phyloP scores from a whole-genome alignment of 2,329 filamentous ascomycete genomes.

The Xylaria digitata region DNA sequence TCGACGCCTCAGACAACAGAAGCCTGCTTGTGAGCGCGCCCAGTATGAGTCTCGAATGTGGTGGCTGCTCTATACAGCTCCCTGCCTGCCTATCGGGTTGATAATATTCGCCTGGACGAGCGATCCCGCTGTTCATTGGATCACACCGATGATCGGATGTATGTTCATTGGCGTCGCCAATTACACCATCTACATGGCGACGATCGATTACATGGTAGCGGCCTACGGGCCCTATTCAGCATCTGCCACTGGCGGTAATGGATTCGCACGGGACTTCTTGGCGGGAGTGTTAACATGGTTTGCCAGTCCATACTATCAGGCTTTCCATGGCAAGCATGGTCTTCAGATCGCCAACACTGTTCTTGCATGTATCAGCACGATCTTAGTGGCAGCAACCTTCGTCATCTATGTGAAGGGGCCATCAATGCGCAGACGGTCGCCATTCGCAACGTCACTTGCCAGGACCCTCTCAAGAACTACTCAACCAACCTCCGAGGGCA shows the following conservation, averaged over 20 bases:
- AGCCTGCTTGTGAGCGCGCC: conserved; percentile 62
- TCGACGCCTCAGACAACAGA: conserved; percentile 56
- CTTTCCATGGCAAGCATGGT: conserved; percentile 55
- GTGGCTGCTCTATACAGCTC: conserved; percentile 69
- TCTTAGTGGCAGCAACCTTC: conserved; percentile 65
- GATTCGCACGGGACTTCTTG: conserved; percentile 72
- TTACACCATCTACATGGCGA: conserved; percentile 72
- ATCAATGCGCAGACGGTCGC: conserved; percentile 60
- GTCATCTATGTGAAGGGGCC: conserved; percentile 68
- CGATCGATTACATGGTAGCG: conserved; percentile 75
- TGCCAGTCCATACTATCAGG: conserved; percentile 65
- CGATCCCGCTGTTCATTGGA: conserved; percentile 67
- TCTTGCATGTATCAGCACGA: conserved; percentile 60
- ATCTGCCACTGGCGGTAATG: conserved; percentile 74
- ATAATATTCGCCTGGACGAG: conserved; percentile 73
- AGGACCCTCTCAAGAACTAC: background rate
- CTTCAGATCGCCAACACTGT: conserved; percentile 66
- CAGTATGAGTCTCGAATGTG: conserved; percentile 71
- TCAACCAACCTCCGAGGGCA: background rate
- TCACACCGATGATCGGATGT: conserved; percentile 69
- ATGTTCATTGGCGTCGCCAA: conserved; percentile 72
- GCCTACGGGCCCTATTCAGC: conserved; percentile 74
- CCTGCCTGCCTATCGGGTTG: conserved; percentile 69
- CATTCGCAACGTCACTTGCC: conserved; percentile 62
- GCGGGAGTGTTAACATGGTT: conserved; percentile 72